Evolutionary conservation across 1,139 yeast genomes (phyloP).

Genomic region (Saccharomyces hybrid): DNA sequence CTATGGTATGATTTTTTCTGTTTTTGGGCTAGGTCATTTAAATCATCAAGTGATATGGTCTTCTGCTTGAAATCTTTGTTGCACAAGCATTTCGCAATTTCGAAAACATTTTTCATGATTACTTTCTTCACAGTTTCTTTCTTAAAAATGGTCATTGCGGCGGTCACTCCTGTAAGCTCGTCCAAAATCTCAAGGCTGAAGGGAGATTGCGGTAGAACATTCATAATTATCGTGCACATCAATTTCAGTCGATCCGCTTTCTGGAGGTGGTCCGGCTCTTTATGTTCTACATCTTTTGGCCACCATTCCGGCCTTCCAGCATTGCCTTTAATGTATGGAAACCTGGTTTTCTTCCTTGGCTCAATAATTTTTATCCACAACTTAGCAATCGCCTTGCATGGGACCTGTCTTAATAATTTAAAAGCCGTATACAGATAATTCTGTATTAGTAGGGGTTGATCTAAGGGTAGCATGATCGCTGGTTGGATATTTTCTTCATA

Average conservation of each 20-base stretch:
- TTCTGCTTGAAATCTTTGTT: neutral
- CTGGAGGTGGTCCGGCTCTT: slow-evolving; percentile 67
- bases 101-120: slow-evolving; percentile 13
- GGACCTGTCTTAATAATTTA: slow-evolving; percentile 42
- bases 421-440: slow-evolving; percentile 14
- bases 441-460: slow-evolving; percentile 5
- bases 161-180: slow-evolving; percentile 13
- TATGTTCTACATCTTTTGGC: slow-evolving; percentile 54
- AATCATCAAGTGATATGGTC: neutral
- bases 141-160: slow-evolving; percentile 13
- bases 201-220: slow-evolving; percentile 14
- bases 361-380: slow-evolving; percentile 60
- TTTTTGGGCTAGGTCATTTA: neutral
- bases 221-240: slow-evolving; percentile 37
- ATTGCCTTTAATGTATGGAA: slow-evolving; percentile 53
- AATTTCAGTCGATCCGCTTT: slow-evolving; percentile 49
- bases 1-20: neutral
- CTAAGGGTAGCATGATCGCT: slow-evolving; percentile 2
- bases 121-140: slow-evolving; percentile 10
- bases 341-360: slow-evolving; percentile 58
- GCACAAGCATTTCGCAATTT: slow-evolving; percentile 9
- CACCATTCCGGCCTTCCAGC: slow-evolving; percentile 59
- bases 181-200: slow-evolving; percentile 10
- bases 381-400: slow-evolving; percentile 58
- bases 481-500: neutral